Base-by-base conservation (phyloP, 2,329 filamentous ascomycete species). In the Nothophaeocryptopus gaeumannii region DNA sequence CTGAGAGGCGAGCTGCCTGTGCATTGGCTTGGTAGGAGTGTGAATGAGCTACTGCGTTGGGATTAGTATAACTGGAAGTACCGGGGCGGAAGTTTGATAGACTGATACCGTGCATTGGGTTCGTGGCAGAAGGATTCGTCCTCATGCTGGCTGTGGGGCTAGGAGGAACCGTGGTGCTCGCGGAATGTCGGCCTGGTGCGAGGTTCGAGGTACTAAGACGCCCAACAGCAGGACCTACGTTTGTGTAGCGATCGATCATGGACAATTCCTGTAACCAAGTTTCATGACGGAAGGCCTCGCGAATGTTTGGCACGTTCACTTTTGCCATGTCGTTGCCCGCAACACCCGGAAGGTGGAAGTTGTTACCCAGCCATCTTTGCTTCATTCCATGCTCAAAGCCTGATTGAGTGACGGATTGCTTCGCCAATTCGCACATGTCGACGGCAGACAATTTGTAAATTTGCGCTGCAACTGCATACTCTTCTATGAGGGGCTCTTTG, bases 401-500 rank as follows among this genome's bases (percentile, higher is more conserved):
- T 67, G 89, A 95, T 69, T 99, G 93, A 62, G 86, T 83, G 35
- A 99, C 93, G 8, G 89, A 96, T 68, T 97, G 92, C 72, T 96
- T 96, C 16, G 93, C 93, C 50, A 99, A 72, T 72, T 99, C 93
- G 67, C 93, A 97, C 93, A 99, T 99, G 65, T 99, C 93, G 3
- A 97, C 91, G 1, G 92, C 87, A 64, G 85, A 95, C 34, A 99
- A 82, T 73, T 97, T 97, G 75, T 97, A 99, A 51, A 99, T 99
- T 71, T 99, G 93, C 4, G 93, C 93, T 3, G 93, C 93, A 8
- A 99, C 93, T 0, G 92, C 91, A 65, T 99, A 99, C 67, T 99
- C 93, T 69, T 99, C 93, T 59, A 99, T 99, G 50, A 99, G 73
- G 1, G 93, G 93, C 70, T 99, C 93, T 64, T 97, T 99, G 5